These are phyloP conservation scores for Mrakia gelida DNA, from an alignment of 768 basidiomycete species.

Conservation along the genomic window DNA sequence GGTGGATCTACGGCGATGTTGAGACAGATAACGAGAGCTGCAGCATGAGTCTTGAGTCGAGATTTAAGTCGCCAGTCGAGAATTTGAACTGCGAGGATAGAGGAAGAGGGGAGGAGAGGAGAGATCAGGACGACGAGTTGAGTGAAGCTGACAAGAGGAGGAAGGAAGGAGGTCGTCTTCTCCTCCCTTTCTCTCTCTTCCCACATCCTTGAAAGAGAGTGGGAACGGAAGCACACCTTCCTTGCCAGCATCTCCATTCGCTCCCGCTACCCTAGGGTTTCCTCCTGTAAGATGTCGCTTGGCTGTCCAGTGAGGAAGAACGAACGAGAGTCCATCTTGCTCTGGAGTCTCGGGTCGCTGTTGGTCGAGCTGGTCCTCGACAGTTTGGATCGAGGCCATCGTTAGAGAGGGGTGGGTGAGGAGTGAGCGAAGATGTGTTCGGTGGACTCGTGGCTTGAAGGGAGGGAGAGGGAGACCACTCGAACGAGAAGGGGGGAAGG, in stretches of 20 bases:
- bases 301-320: conserved; percentile 44
- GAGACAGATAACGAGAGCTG: conserved; percentile 76
- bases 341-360: conserved; percentile 1
- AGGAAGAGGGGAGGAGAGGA: too few species aligned
- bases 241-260: not conserved
- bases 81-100: conserved; percentile 37
- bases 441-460: too few species aligned
- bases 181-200: too few species aligned
- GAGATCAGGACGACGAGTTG: not conserved
- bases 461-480: too few species aligned
- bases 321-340: conserved; percentile 33
- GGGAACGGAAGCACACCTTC: not conserved
- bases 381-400: conserved; percentile 1
- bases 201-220: not conserved
- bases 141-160: too few species aligned
- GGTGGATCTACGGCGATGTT: conserved; percentile 98
- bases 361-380: conserved; percentile 1
- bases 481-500: too few species aligned
- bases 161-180: not conserved
- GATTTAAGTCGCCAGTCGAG: conserved; percentile 77
- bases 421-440: too few species aligned
- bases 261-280: conserved; percentile 67
- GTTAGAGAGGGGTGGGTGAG: too few species aligned
- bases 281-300: conserved; percentile 89
- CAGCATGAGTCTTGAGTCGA: conserved; percentile 86